phyloP scores from a whole-genome alignment of 768 basidiomycete genomes.

The Solioccasus polychromus region DNA sequence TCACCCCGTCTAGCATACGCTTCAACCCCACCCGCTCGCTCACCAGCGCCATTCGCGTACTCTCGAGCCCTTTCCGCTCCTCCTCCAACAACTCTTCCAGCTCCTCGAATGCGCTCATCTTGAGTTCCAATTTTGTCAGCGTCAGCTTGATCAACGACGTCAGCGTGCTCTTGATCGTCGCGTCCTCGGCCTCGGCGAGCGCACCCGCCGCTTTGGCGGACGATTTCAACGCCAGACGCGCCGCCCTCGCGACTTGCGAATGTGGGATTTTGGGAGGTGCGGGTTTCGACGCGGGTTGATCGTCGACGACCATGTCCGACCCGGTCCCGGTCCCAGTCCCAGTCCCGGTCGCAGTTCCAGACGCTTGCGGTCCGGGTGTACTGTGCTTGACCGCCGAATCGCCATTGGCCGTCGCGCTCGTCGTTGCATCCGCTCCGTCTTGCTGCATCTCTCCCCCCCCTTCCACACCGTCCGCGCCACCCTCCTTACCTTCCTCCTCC shows the following conservation, averaged over 20 bases:
- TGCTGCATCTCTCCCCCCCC: slow-evolving; percentile 45
- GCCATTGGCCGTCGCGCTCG: slow-evolving; percentile 8
- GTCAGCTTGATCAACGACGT: slow-evolving; percentile 83
- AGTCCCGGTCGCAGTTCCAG: too few relatives aligned
- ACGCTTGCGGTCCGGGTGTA: slow-evolving; percentile 21
- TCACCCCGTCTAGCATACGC: slow-evolving; percentile 67
- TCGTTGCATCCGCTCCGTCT: slow-evolving; percentile 20
- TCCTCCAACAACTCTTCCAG: slow-evolving; percentile 90
- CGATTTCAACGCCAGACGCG: slow-evolving; percentile 82
- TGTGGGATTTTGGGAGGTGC: slow-evolving; percentile 52
- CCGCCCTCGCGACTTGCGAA: slow-evolving; percentile 78
- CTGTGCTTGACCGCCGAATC: slow-evolving; percentile 16
- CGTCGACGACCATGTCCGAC: slow-evolving; percentile 55
- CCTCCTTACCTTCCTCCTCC: slow-evolving; percentile 40
- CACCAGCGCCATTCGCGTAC: slow-evolving; percentile 72
- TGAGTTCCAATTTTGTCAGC: slow-evolving; percentile 86
- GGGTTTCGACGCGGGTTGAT: slow-evolving; percentile 27
- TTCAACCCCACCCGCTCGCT: slow-evolving; percentile 74
- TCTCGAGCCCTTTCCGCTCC: slow-evolving; percentile 83
- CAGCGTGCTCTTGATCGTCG: slow-evolving; percentile 73
- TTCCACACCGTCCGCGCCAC: slow-evolving; percentile 33
- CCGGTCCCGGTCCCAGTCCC: too few relatives aligned
- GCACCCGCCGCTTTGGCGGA: slow-evolving; percentile 81
- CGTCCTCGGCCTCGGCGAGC: slow-evolving; percentile 81
- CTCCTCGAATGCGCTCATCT: slow-evolving; percentile 93